Evolutionary conservation across 2,329 filamentous ascomycete species (phyloP), one percentile per base, ranked within the genome.

Genomic region (Magnaporthiopsis poae): DNA sequence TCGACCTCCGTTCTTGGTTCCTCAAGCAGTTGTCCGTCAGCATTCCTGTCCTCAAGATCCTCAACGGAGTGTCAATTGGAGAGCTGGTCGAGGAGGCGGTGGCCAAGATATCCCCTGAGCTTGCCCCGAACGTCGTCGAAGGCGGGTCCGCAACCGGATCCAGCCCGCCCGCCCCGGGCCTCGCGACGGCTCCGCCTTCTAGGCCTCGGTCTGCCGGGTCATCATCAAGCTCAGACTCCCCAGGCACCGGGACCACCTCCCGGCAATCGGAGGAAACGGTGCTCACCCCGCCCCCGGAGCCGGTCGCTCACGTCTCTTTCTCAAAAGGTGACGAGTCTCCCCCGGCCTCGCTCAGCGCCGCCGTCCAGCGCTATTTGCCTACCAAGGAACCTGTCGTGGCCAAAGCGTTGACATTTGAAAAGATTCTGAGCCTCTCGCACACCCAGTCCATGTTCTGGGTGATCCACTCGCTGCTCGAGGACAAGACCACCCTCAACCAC

Each of bases 1-100:
- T 73, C 29, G 73, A 72, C 75, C 78, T 79, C 5, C 77, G 80
- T 3, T 74, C 77, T 4, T 84, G 82, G 82, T 82, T 83, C 67
- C 66, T 77, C 59, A 81, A 80, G 68, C 74, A 80, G 62, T 62
- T 83, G 0, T 69, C 76, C 2, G 71, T 78, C 3, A 78, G 82
- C 61, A 73, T 84, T 1, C 78, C 80, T 0, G 75, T 82, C 0
- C 72, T 83, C 33, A 81, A 80, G 68, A 74, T 84, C 59, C 69
- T 82, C 5, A 73, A 21, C 33, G 33, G 35, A n/a, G 61, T 21
- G 5, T n/a, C 29, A 5, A 39, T 63, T n/a, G 29, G 25, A 12
- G 35, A 36, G 7, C 29, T 63, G 60, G 60, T 61, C 25, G 60
- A 61, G 5, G 25, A 29, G n/a, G 60, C 31, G n/a, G 60, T 31